phyloP scores from a whole-genome alignment of 2,329 filamentous ascomycete species.

The Colletotrichum sp. region DNA sequence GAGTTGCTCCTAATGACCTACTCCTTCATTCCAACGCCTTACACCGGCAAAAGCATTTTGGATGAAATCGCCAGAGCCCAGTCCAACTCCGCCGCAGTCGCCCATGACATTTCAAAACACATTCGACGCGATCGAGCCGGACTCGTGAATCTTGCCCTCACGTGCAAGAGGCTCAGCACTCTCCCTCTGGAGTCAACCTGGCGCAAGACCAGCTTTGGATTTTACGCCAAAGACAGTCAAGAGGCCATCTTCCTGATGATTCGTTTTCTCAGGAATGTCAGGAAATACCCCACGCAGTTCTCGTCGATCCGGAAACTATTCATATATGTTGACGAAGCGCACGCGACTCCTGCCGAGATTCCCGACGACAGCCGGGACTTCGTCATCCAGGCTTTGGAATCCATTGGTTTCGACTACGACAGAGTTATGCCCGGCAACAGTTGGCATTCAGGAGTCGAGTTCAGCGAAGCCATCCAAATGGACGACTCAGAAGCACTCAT shows the following conservation, averaged over 20 bases:
- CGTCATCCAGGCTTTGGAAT: not conserved
- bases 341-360: not conserved
- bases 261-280: not conserved
- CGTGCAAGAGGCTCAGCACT: not conserved
- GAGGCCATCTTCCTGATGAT: not conserved
- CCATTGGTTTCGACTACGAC: not conserved
- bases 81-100: not conserved
- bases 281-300: not conserved
- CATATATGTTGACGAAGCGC: not conserved
- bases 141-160: not conserved
- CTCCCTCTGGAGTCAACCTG: not conserved
- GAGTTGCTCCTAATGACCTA: not conserved
- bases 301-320: not conserved
- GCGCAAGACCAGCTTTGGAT: not conserved
- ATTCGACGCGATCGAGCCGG: not conserved
- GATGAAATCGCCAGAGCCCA: not conserved
- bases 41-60: not conserved
- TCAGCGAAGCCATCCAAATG: not conserved
- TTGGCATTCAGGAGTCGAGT: not conserved
- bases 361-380: not conserved
- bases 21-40: not conserved
- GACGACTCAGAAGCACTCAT: not conserved
- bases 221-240: not conserved
- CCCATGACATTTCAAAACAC: not conserved
- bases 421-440: not conserved